Conservation (phyloP, 805 yeast species). For the Debaryomyces castellii region DNA sequence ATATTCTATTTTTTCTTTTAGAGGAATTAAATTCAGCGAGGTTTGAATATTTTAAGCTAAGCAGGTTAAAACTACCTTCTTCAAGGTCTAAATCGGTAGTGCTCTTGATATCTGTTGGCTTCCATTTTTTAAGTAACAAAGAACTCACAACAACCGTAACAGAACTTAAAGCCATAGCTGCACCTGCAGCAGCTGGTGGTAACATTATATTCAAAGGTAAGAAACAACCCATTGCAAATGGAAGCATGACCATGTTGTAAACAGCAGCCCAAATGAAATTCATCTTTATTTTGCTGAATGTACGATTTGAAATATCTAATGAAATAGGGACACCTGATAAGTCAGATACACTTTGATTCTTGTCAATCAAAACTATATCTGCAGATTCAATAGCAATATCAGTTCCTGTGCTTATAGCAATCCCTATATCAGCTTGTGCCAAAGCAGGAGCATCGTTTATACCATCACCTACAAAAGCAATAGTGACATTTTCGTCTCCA, state of each 20-base stretch:
- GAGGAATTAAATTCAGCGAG: constrained; percentile 21
- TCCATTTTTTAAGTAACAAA: constrained; percentile 68
- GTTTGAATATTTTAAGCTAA: constrained; percentile 25
- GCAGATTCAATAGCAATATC: constrained; percentile 98
- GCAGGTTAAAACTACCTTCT: constrained; percentile 9
- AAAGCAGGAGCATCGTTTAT: constrained; percentile 97
- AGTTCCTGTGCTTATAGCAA: constrained; percentile 89
- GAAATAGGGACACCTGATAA: constrained; percentile 58
- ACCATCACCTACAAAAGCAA: constrained; percentile 96
- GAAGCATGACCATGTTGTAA: constrained; percentile 83
- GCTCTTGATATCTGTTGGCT: constrained; percentile 23
- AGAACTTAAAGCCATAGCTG: constrained; percentile 91
- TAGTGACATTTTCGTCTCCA: constrained; percentile 32
- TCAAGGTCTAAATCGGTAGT: constrained; percentile 19
- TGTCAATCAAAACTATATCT: constrained; percentile 72
- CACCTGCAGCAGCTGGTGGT: constrained; percentile 87
- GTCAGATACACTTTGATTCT: constrained; percentile 20
- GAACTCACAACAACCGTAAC: constrained; percentile 86
- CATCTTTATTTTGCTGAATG: constrained; percentile 71
- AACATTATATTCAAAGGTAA: constrained; percentile 72
- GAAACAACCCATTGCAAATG: constrained; percentile 91
- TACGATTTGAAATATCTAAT: constrained; percentile 63
- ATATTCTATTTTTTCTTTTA: constrained; percentile 2
- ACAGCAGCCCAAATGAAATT: constrained; percentile 87
- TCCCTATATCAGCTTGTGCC: constrained; percentile 83